A percentile compares a stretch with the other conserved stretches of the same genome.
These are phyloP conservation scores for Mucor indicus DNA, from an alignment of 371 early-diverging fungal genomes.

Conservation along the genomic window DNA sequence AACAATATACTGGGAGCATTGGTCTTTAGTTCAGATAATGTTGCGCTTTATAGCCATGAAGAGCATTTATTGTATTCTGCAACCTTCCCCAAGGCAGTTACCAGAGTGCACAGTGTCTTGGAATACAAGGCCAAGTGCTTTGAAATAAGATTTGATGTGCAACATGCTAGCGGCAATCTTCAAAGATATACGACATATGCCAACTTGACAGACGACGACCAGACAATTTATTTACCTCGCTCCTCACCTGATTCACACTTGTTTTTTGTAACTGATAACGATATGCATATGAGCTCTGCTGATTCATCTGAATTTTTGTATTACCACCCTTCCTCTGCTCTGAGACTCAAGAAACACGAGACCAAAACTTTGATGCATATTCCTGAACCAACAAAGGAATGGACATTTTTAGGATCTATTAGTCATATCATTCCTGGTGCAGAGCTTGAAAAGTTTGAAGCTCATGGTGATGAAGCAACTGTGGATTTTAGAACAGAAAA, in stretches of 20 bases:
- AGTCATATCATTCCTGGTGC: slow-evolving; percentile 49
- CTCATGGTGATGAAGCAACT: not conserved
- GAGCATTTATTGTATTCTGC: slow-evolving; percentile 41
- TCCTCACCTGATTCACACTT: slow-evolving; percentile 20
- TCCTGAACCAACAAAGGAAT: slow-evolving; percentile 22
- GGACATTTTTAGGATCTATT: slow-evolving; percentile 32
- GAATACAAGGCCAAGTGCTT: slow-evolving; percentile 45
- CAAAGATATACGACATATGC: slow-evolving; percentile 39
- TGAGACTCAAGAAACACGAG: slow-evolving; percentile 33
- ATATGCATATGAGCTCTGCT: slow-evolving; percentile 33
- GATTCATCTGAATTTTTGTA: slow-evolving; percentile 22
- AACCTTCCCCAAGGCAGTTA: slow-evolving; percentile 45
- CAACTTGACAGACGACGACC: slow-evolving; percentile 45
- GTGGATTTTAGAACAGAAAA: slow-evolving; percentile 19
- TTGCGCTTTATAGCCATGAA: slow-evolving; percentile 35
- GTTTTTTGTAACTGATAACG: slow-evolving; percentile 34
- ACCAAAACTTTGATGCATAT: slow-evolving; percentile 48
- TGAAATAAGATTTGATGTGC: slow-evolving; percentile 31
- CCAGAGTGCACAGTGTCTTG: slow-evolving; percentile 39
- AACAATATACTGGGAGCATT: slow-evolving; percentile 60
- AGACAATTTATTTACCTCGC: slow-evolving; percentile 37
- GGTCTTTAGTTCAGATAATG: slow-evolving; percentile 56
- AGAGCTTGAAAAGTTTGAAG: slow-evolving; percentile 23
- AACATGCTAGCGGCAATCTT: slow-evolving; percentile 7
- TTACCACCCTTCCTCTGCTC: slow-evolving; percentile 38